A percentile compares a stretch with the other conserved stretches of the same genome.
Conservation (phyloP, 495 filamentous ascomycete genomes). For the Filosporella fistucella region DNA sequence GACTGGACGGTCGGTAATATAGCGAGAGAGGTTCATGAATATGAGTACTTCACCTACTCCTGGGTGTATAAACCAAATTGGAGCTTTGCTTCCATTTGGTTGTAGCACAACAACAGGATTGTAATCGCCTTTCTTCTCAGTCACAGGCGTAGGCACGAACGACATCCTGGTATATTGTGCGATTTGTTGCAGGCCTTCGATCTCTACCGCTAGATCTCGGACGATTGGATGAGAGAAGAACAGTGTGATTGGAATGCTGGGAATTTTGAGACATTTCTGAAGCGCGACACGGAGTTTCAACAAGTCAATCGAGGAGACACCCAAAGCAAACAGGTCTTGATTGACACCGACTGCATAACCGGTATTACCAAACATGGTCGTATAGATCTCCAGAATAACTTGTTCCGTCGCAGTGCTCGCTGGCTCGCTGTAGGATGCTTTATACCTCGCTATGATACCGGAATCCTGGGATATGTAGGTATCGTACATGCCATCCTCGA, state of each 20-base stretch:
- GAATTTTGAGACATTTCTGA: conserved; percentile 16
- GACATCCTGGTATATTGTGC: too few relatives aligned
- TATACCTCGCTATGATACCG: not conserved
- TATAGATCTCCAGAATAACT: conserved; percentile 3
- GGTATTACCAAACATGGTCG: conserved; percentile 22
- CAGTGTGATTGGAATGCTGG: conserved; percentile 29
- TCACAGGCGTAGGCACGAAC: too few relatives aligned
- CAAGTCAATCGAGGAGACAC: conserved; percentile 41
- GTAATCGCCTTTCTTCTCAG: conserved; percentile 26
- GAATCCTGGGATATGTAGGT: conserved; percentile 11
- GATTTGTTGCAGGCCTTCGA: conserved; percentile 13
- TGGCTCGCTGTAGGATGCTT: not conserved
- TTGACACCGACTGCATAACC: conserved; percentile 25
- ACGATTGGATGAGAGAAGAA: conserved; percentile 37
- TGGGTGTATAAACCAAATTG: conserved; percentile 55
- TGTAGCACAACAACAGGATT: conserved; percentile 43
- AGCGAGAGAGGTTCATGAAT: conserved; percentile 44
- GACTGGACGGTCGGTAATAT: conserved; percentile 44
- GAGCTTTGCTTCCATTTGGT: conserved; percentile 30
- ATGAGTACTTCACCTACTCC: conserved; percentile 53
- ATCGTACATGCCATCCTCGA: conserved; percentile 31
- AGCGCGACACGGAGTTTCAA: conserved; percentile 27
- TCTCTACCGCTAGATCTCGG: conserved; percentile 27
- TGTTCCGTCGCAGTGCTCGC: not conserved
- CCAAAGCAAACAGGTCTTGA: conserved; percentile 34